Evolutionary conservation across 805 yeast species (phyloP), one percentile per base, ranked within the genome.

Genomic region (Yamadazyma kitorensis): DNA sequence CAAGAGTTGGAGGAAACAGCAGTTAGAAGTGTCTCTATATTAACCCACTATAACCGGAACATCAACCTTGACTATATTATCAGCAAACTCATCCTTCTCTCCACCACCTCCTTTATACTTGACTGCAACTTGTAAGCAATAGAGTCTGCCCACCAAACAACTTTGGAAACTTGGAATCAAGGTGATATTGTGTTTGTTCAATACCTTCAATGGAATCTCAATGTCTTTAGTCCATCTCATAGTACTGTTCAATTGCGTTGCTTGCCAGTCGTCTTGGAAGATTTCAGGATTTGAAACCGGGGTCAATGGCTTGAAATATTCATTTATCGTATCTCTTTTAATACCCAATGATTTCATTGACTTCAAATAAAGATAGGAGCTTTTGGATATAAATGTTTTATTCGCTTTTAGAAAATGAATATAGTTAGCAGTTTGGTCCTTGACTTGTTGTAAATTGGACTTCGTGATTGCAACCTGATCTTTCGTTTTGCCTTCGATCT

Each of bases 151-250:
- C n/a, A 79, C 62, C 36, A 76, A 55, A 54, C 87, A 82, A 31
- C 70, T 72, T 45, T 80, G 85, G 52, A 80, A 81, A 35, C 70
- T 70, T 1, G 87, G 87, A 12, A 77, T 52, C 35, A 82, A 51
- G 1, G 79, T 76, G 30, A 73, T 67, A 30, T 57, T 58, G 24
- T 72, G 62, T 34, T 71, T 70, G 29, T 68, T 64, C 20, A 55
- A 44, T 14, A 70, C 54, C 21, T 59, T 55, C 33, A 78, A 45
- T 13, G 75, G 74, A 3, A 76, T 48, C 2, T 50, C 51, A 3
- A 78, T 25, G 36, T 57, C 24, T 45, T 60, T 58, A 1, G 38
- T 19, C 67, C 65, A 51, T 39, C 49, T 40, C 32, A 45, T 29
- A 9, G 40, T 28, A 11, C 41, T 39, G 5, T 29, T 29, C 1